Base-by-base conservation (phyloP, 768 basidiomycete genomes). In the Amanita rubescens region DNA sequence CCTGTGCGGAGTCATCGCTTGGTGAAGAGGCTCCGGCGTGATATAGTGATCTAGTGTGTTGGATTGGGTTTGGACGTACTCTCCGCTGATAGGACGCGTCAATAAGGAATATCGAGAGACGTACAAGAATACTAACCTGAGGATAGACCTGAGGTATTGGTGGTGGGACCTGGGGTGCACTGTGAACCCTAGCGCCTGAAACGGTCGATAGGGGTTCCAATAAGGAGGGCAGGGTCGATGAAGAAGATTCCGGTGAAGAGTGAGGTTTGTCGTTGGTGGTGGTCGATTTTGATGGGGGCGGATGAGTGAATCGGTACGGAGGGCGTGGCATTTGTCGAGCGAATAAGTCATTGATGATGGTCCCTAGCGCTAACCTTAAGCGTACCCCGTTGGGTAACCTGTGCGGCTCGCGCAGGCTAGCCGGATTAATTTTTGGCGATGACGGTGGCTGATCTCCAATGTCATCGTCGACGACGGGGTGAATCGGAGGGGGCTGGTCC, bases 341-440 rank as follows among this genome's bases (percentile, higher is more conserved):
- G 62, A 91, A 91, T 6, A 93, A 69, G 59, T 91, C 89, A 58
- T 91, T 91, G 66, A 91, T 76, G 51, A 92, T 80, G 0, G 86
- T 85, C 2, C 81, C 81, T 33, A 93, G 71, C 1, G 85, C 84
- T 5, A 92, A 75, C 25, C 90, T 75, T 46, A 93, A 73, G 5
- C 90, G 78, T 33, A 93, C 87, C 11, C 88, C 88, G 58, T 91
- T 90, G 0, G 90, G 90, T 3, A 92, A 69, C 1, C 74, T 80
- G 57, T 88, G 84, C 8, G 78, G 80, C 55, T 81, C 75, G 3
- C 65, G 60, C 22, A 62, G 59, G 42, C 57, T 50, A 44, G 53
- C 55, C 60, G 30, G 74, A 57, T 58, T 70, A 55, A 60, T 72
- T 58, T 62, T 65, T 75, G 7, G 81, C 80, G 5, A 50, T 14